These are phyloP conservation scores for Torulaspora delbrueckii DNA, from an alignment of 805 yeast species.

Conservation along the genomic window DNA sequence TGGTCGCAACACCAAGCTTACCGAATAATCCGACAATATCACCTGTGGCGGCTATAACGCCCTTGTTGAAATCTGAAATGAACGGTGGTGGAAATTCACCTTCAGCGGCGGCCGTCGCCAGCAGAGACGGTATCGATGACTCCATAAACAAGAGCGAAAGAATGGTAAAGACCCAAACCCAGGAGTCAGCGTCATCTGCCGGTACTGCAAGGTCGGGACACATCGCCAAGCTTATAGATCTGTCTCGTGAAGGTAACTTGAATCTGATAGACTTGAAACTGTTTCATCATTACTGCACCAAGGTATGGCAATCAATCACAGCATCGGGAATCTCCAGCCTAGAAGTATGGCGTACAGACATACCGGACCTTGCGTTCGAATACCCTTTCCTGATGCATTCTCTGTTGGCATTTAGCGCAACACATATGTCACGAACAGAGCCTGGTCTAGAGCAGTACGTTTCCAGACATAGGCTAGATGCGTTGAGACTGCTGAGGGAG, in stretches of 20 bases:
- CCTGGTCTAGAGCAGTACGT: constrained; percentile 75
- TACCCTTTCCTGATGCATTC: constrained; percentile 92
- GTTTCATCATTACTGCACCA: constrained; percentile 82
- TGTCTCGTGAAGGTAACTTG: constrained; percentile 37
- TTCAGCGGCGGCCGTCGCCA: constrained; percentile 16
- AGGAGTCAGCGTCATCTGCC: constrained; percentile 16
- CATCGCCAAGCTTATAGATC: constrained; percentile 23
- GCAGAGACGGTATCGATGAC: constrained; percentile 11
- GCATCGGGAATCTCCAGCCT: constrained; percentile 82
- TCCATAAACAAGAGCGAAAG: constrained; percentile 13
- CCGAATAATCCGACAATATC: constrained; percentile 26
- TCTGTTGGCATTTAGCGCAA: constrained; percentile 83
- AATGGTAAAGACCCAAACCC: constrained; percentile 16
- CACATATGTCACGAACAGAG: constrained; percentile 77
- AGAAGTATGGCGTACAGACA: constrained; percentile 80
- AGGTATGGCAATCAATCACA: constrained; percentile 81
- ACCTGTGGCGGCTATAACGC: constrained; percentile 25
- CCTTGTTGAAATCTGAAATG: constrained; percentile 17
- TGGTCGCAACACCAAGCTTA: constrained; percentile 23
- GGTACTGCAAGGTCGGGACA: constrained; percentile 13
- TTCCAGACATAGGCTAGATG: constrained; percentile 82
- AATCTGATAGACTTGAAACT: constrained; percentile 74
- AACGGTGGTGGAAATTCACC: constrained; percentile 14
- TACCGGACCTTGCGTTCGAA: constrained; percentile 82
- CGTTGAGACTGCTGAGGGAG: constrained; percentile 70